Evolutionary conservation across 139 green algal genomes (phyloP).

Genomic region (Chlorella vulgaris): DNA sequence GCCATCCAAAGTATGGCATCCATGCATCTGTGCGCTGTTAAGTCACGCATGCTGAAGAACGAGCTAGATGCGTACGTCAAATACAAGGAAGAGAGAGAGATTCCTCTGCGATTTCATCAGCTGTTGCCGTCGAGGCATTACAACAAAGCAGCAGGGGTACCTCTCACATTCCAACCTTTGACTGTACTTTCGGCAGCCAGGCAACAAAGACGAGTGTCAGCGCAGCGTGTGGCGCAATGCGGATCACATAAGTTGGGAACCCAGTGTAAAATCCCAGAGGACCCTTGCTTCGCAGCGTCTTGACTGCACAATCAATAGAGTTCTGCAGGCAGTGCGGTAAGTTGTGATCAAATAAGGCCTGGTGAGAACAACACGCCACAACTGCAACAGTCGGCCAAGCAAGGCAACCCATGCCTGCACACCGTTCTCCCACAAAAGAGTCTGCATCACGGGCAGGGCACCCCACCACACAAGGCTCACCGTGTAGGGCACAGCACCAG

Average conservation of each 20-base stretch:
- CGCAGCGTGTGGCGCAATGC: slow-evolving; percentile 92
- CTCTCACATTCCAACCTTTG: slow-evolving; percentile 38
- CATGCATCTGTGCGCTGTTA: too few relatives aligned
- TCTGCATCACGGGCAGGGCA: too few relatives aligned
- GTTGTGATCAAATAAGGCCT: not conserved
- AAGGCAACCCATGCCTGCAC: not conserved
- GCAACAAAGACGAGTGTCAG: slow-evolving; percentile 94
- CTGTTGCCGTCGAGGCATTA: too few relatives aligned
- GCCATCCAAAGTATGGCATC: too few relatives aligned
- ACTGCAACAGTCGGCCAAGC: too few relatives aligned
- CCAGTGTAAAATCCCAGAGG: slow-evolving; percentile 97
- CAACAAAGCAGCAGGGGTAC: too few relatives aligned
- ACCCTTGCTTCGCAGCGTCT: slow-evolving; percentile 76
- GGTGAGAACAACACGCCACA: too few relatives aligned
- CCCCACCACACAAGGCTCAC: not conserved
- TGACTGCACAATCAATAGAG: slow-evolving; percentile 87
- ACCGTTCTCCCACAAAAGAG: too few relatives aligned
- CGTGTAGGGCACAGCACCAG: slow-evolving; percentile 21
- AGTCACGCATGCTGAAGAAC: too few relatives aligned
- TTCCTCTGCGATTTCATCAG: too few relatives aligned
- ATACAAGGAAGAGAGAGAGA: too few relatives aligned
- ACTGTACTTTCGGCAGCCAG: slow-evolving; percentile 78
- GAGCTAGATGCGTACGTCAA: too few relatives aligned
- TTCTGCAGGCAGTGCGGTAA: slow-evolving; percentile 58
- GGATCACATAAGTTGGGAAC: slow-evolving; percentile 72